These are phyloP conservation scores for Daldinia loculata DNA, from an alignment of 495 filamentous ascomycete genomes.

Conservation along the genomic window DNA sequence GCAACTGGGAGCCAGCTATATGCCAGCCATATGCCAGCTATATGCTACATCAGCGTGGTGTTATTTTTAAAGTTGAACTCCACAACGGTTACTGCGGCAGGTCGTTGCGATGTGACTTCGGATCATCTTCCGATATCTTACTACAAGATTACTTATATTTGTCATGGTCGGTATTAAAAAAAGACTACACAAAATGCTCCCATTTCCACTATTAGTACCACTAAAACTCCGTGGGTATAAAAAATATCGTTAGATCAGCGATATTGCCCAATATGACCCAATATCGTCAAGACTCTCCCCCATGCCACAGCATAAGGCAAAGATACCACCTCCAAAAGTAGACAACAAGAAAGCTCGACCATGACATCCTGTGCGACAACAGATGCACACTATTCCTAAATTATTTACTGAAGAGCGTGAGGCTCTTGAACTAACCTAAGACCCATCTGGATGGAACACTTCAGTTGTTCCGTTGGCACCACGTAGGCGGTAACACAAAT, in stretches of 20 bases:
- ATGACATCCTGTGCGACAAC: not conserved
- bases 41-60: slow-evolving; percentile 19
- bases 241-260: not conserved
- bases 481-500: slow-evolving; percentile 33
- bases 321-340: slow-evolving; percentile 4
- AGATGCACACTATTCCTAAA: slow-evolving; percentile 15
- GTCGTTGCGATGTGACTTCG: slow-evolving; percentile 42
- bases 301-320: slow-evolving; percentile 1
- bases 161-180: slow-evolving; percentile 36
- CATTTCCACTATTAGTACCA: not conserved
- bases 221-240: not conserved
- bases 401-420: slow-evolving; percentile 28
- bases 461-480: slow-evolving; percentile 38
- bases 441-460: slow-evolving; percentile 37
- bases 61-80: slow-evolving; percentile 27
- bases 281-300: not conserved
- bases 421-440: slow-evolving; percentile 34
- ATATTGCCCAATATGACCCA: not conserved
- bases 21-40: slow-evolving; percentile 6
- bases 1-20: not conserved
- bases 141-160: slow-evolving; percentile 36
- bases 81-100: slow-evolving; percentile 24
- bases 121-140: slow-evolving; percentile 36
- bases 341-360: slow-evolving; percentile 1
- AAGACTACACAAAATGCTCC: not conserved